Base-by-base conservation (phyloP, 257 asterid genomes). In the Cinchona pubescens region DNA sequence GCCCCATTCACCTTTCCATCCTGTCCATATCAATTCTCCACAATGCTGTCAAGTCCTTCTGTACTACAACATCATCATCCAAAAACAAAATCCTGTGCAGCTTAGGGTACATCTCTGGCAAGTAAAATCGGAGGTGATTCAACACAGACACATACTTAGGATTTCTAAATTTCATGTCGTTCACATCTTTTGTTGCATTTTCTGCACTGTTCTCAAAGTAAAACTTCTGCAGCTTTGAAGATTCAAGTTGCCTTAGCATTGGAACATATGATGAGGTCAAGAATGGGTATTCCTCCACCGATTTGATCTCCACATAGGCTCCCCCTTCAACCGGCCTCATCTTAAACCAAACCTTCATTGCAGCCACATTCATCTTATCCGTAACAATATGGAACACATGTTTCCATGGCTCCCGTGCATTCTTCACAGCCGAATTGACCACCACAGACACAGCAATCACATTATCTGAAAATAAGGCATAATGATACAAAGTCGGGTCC, bases 261-360 rank as follows among this genome's bases (percentile, higher is more conserved):
- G 97, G 98, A 30, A 89, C 97, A 77, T 91, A 91, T 9, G 94
- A 91, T 65, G 98, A 61, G 63, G 74, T 88, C 67, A 94, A 83
- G 86, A 94, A 94, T 49, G 83, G 81, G 84, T 78, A 94, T 74
- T 85, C 88, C 74, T 91, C 96, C 68, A 88, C 86, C 19, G 92
- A 83, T 75, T 88, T 90, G 67, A 94, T 94, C 88, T 94, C 97
- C 61, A 92, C 85, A 71, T 92, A 94, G 62, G 96, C 98, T 29
- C 94, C 96, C 63, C 90, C 86, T 80, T 80, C 89, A 82, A 92
- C 75, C 32, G 98, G 98, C 82, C 96, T 86, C 97, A 94, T 92
- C 89, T 88, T 92, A 79, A 93, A 93, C 97, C 97, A 93, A 81
- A 93, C 97, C 87, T 93, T 93, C 76, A 96, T 92, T 1, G 98